These are phyloP conservation scores for Glonium stellatum DNA, from an alignment of 495 filamentous ascomycete genomes.

Conservation along the genomic window DNA sequence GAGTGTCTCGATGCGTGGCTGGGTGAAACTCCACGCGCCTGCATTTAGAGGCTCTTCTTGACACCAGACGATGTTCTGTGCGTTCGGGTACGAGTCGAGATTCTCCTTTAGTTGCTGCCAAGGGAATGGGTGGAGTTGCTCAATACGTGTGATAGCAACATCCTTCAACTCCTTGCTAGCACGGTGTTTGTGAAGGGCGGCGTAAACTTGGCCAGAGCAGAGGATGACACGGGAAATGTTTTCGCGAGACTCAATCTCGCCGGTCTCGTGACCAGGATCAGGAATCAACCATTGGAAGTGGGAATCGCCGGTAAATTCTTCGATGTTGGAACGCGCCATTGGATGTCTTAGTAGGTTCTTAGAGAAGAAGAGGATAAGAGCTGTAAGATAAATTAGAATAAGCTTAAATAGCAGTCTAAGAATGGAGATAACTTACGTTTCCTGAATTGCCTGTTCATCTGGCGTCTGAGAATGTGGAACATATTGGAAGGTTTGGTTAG, in stretches of 20 bases:
- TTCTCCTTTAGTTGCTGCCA: conserved; percentile 95
- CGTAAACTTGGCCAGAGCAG: conserved; percentile 92
- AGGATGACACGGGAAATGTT: conserved; percentile 91
- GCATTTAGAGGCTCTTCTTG: conserved; percentile 98
- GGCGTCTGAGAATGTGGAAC: conserved; percentile 92
- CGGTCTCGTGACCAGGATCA: conserved; percentile 70
- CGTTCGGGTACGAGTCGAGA: conserved; percentile 91
- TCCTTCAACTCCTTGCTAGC: conserved; percentile 74
- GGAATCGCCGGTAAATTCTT: conserved; percentile 81
- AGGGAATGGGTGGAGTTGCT: conserved; percentile 98
- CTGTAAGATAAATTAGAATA: conserved; percentile 41
- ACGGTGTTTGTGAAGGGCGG: conserved; percentile 83
- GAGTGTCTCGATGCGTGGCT: conserved; percentile 92
- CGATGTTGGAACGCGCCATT: conserved; percentile 75
- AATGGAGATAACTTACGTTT: conserved; percentile 64
- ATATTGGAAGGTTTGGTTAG: conserved; percentile 88
- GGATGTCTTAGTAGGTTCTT: conserved; percentile 92
- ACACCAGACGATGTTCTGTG: conserved; percentile 89
- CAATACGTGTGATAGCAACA: conserved; percentile 87
- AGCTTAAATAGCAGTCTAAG: conserved; percentile 28
- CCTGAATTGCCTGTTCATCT: conserved; percentile 98
- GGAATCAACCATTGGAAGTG: conserved; percentile 96
- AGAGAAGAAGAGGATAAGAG: conserved; percentile 94
- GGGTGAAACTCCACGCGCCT: conserved; percentile 88
- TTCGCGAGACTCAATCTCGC: conserved; percentile 65